phyloP scores from a whole-genome alignment of 331 rosid genomes.

The Phaseolus coccineus region DNA sequence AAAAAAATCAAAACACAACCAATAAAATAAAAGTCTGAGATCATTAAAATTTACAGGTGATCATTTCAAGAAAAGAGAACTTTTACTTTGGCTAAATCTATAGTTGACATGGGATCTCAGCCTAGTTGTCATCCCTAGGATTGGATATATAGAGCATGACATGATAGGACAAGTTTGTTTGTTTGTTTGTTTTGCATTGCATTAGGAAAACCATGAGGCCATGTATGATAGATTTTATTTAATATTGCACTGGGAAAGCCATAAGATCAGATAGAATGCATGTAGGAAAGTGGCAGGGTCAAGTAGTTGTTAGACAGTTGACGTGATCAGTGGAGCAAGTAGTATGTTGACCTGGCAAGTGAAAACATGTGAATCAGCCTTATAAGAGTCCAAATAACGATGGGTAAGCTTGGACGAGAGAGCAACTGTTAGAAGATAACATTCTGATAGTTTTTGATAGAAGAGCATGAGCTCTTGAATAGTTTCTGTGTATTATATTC shows the following conservation, averaged over 20 bases:
- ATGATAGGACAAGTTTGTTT: neutral
- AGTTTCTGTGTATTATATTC: too few relatives aligned
- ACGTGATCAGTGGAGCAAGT: neutral
- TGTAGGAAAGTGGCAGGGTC: neutral
- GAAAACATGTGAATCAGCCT: neutral
- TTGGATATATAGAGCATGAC: neutral
- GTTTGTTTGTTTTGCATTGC: neutral
- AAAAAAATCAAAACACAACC: neutral
- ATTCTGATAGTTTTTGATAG: too few relatives aligned
- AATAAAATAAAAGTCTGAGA: neutral
- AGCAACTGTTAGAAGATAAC: too few relatives aligned
- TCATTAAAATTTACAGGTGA: constrained; percentile 5
- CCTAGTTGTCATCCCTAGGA: neutral
- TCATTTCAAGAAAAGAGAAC: neutral
- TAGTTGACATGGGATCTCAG: neutral
- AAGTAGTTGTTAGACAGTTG: neutral
- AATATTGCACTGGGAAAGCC: neutral
- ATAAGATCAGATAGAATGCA: neutral
- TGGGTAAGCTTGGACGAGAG: neutral
- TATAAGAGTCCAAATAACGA: neutral
- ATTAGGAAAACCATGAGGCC: neutral
- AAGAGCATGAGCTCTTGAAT: too few relatives aligned
- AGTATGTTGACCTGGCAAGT: neutral
- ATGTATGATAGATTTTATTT: neutral
- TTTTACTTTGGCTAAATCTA: neutral